These are phyloP conservation scores for Clonostachys byssicola DNA, from an alignment of 2,329 filamentous ascomycete species.

Conservation along the genomic window DNA sequence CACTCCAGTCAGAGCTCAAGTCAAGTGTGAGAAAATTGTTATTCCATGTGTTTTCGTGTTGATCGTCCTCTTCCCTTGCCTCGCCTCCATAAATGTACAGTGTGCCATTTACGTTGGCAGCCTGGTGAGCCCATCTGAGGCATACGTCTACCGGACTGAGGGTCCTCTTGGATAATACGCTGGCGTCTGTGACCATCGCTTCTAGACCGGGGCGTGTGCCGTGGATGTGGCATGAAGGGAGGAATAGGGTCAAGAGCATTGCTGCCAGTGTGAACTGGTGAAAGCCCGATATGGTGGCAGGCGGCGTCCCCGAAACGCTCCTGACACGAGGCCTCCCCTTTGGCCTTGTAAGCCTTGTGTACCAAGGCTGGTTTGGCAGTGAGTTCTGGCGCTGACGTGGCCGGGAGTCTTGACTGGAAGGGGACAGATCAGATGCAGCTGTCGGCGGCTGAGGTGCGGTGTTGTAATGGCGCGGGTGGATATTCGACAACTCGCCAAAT, in stretches of 20 bases:
- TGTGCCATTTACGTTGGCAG: conserved; percentile 69
- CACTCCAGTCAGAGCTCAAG: conserved; percentile 68
- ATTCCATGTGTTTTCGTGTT: conserved; percentile 65
- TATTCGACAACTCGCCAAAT: not conserved
- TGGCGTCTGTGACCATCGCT: conserved; percentile 40
- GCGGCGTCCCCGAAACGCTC: conserved; percentile 35
- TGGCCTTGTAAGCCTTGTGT: conserved; percentile 32
- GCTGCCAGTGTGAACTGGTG: conserved; percentile 42
- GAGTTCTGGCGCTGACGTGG: conserved; percentile 6
- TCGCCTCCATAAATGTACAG: conserved; percentile 74
- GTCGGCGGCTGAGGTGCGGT: not conserved
- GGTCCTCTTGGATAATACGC: conserved; percentile 27
- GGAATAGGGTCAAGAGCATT: conserved; percentile 43
- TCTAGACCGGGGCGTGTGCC: conserved; percentile 29
- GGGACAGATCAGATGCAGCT: not conserved
- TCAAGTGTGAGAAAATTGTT: conserved; percentile 72
- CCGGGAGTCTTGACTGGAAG: not conserved
- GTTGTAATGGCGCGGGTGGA: not conserved
- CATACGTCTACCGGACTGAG: conserved; percentile 42
- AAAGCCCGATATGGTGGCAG: conserved; percentile 31
- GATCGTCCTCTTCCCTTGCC: conserved; percentile 50
- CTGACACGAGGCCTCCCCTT: conserved; percentile 35
- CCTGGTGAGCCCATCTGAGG: conserved; percentile 62
- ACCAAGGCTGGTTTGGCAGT: conserved; percentile 29
- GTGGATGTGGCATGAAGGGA: conserved; percentile 41